Evolutionary conservation across 129 eudicot species (phyloP).

Genomic region (Chrysanthemum seticuspe): DNA sequence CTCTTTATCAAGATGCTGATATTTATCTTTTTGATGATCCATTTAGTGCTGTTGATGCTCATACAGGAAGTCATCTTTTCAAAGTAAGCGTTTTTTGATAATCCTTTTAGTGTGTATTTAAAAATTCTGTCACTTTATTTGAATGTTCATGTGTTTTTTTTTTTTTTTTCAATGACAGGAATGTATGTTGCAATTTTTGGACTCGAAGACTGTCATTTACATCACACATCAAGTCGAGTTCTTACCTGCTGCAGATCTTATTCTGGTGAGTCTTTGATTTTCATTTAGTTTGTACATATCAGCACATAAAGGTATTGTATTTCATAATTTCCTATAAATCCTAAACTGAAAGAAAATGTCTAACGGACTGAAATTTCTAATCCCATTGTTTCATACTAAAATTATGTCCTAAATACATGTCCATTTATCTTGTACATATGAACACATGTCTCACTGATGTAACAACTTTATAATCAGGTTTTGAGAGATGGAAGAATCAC

Average conservation of each 20-base stretch:
- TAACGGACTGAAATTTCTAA: no score
- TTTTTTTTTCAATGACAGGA: slow-evolving; percentile 14
- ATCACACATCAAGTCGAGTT: slow-evolving; percentile 39
- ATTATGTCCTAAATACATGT: no score
- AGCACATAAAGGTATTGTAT: no score
- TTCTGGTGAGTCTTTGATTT: slow-evolving; percentile 27
- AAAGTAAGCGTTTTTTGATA: slow-evolving; percentile 26
- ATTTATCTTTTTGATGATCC: slow-evolving; percentile 46
- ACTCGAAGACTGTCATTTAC: slow-evolving; percentile 27
- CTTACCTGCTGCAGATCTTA: slow-evolving; percentile 36
- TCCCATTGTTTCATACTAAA: no score
- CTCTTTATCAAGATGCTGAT: slow-evolving; percentile 53
- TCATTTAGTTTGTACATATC: background rate
- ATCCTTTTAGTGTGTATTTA: background rate
- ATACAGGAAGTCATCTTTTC: slow-evolving; percentile 48
- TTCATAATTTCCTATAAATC: no score
- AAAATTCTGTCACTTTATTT: background rate
- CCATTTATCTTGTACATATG: no score
- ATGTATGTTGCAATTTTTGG: slow-evolving; percentile 22
- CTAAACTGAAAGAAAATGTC: no score
- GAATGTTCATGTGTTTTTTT: background rate
- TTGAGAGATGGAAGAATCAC: slow-evolving; percentile 28
- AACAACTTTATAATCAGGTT: slow-evolving; percentile 9
- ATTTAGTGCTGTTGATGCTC: slow-evolving; percentile 57
- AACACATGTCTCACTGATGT: no score